Base-by-base conservation (phyloP, 148 eudicot species). In the Camellia granthamiana region DNA sequence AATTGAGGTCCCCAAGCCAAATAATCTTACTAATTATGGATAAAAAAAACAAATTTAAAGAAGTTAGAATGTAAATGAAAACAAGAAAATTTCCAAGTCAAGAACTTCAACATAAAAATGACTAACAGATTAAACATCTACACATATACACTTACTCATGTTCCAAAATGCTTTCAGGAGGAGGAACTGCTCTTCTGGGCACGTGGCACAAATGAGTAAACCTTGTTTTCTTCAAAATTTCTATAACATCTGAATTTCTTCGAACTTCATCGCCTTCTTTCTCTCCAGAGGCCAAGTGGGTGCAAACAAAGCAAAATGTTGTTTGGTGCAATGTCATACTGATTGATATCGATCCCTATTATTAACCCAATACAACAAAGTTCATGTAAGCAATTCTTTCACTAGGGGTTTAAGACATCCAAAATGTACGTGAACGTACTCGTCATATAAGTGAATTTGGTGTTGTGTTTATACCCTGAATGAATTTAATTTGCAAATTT, bases 1-100 rank as follows among this genome's bases (percentile, higher is more conserved):
- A 91, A 72, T 91, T 91, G 68, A 91, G 71, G 80, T 91, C 95
- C 14, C 95, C 95, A 3, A 91, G 90, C 95, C 95, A 91, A 77
- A 91, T 87, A 63, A 91, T 71, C 80, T 87, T 88, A 68, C 94
- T 91, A 55, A 5, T 61, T 14, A 2, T 8, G 65, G 38, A 1
- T 23, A 23, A 30, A 38, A 15, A 69, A 81, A 10, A 15, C 30
- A 0, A 30, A 30, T 30, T 30, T 12, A 21, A 3, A 58, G 6
- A 16, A n/a, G 23, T 56, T 23, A 41, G 38, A n/a, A 73, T 62
- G 38, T 0, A 14, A 68, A 10, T 38, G 47, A 68, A 7, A 30
- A 58, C 6, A 0, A 65, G 5, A 1, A 56, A 16, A 76, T 23
- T 61, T 41, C 54, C 0, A 59, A 15, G 21, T 15, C 41, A 30